Conservation (phyloP, 148 eudicot genomes). For the Arbutus unedo region DNA sequence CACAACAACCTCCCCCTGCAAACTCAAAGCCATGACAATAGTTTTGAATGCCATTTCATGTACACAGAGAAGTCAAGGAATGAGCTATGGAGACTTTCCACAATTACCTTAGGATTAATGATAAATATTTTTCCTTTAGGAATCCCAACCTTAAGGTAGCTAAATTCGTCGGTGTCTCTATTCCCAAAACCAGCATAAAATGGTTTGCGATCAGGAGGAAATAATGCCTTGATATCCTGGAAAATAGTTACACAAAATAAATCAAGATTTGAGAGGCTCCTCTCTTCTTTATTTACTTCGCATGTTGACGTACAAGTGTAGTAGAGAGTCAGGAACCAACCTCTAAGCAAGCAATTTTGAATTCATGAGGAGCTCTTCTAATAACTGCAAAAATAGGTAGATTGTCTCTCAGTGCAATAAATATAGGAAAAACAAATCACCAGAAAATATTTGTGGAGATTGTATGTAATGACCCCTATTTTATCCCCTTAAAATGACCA, state of each 20-base stretch:
- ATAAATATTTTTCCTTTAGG: constrained; percentile 84
- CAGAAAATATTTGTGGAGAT: neutral
- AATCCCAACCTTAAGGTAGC: constrained; percentile 89
- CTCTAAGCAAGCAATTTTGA: constrained; percentile 95
- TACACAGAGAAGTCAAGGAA: neutral
- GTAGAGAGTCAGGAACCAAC: constrained; percentile 36
- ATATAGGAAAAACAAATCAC: neutral
- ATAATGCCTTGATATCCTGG: constrained; percentile 83
- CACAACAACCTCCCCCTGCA: constrained; percentile 83
- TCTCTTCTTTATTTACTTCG: neutral
- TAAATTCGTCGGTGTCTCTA: constrained; percentile 91
- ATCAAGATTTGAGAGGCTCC: neutral
- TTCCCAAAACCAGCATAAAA: constrained; percentile 98
- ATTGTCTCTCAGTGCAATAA: neutral
- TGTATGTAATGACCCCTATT: neutral
- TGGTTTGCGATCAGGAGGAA: constrained; percentile 72
- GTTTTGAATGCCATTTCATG: neutral
- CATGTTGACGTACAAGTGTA: neutral
- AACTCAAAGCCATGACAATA: constrained; percentile 10
- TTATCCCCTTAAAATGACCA: neutral
- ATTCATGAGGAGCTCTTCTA: constrained; percentile 98
- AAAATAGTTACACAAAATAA: constrained; percentile 15
- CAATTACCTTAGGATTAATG: constrained; percentile 84
- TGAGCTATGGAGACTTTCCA: neutral
- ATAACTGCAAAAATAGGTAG: constrained; percentile 54